phyloP scores from a whole-genome alignment of 2,329 filamentous ascomycete genomes.

The Ceratocystis harringtonii region DNA sequence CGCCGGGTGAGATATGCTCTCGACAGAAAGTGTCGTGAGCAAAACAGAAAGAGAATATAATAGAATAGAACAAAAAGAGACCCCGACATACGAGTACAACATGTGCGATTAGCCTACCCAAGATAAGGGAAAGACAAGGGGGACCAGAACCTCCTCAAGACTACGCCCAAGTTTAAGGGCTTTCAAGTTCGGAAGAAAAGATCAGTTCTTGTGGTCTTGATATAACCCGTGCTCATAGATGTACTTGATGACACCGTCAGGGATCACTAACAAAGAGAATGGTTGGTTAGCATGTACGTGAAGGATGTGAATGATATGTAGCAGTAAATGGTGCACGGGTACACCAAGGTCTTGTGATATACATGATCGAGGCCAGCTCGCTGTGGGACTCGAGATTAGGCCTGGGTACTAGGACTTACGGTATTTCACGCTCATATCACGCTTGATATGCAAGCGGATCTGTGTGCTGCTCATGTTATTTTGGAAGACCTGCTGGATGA shows the following conservation, averaged over 20 bases:
- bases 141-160: background rate
- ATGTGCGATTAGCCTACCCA: too few species aligned
- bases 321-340: background rate
- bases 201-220: constrained; percentile 22
- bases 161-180: background rate
- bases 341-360: background rate
- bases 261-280: constrained; percentile 28
- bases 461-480: constrained; percentile 74
- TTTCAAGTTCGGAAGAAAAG: background rate
- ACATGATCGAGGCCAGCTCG: background rate
- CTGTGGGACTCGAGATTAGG: background rate
- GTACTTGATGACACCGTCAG: constrained; percentile 59
- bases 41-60: background rate
- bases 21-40: background rate
- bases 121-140: background rate
- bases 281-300: background rate
- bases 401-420: constrained; percentile 20
- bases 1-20: background rate
- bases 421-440: constrained; percentile 72
- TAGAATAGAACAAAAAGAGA: background rate
- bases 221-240: constrained; percentile 55
- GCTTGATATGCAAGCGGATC: constrained; percentile 64
- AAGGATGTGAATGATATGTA: background rate
- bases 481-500: constrained; percentile 70
- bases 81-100: too few species aligned